Base-by-base conservation (phyloP, 2,329 filamentous ascomycete genomes). In the Penicillium janthinellum region DNA sequence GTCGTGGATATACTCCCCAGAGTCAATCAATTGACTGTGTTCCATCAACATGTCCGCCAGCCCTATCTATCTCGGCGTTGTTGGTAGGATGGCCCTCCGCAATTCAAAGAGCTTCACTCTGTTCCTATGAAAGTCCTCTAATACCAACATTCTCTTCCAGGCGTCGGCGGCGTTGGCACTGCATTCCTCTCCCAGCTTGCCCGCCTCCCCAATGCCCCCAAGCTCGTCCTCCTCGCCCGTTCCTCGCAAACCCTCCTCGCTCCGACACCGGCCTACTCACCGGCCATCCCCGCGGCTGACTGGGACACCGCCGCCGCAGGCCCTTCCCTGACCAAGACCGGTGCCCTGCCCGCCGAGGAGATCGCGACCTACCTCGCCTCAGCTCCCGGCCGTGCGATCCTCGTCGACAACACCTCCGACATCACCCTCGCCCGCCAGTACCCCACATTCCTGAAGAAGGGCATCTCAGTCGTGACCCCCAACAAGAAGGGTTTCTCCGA, bases 401-500 rank as follows among this genome's bases (percentile, higher is more conserved):
- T 99, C 34, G 88, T 99, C 66, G 95, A 99, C 84, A 98, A 98
- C 81, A 99, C 95, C 54, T 96, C 91, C 78, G 93, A 91, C 68
- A 89, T 94, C 70, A 88, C 90, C 64, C 84, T 99, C 34, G 95
- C 94, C 51, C 86, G 90, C 62, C 80, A 86, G 34, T 99, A 99
- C 77, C 93, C 95, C 1, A 77, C 84, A 49, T 91, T 96, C 77
- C 82, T 99, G 62, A 84, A 86, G 70, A 86, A 87, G 64, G 94
- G 93, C 12, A 88, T 99, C 76, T 94, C 88, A 77, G 87, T 99
- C 69, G 91, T 98, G 34, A 99, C 95, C 0, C 93, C 95, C 45
- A 99, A 98, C 84, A 99, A 99, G 83, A 99, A 99, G 80, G 94
- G 90, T 15, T 99, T 99, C 79, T 96, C 92, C 0, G 88, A 90